Conservation (phyloP, 2,329 filamentous ascomycete genomes). For the Phialophora verrucosa region DNA sequence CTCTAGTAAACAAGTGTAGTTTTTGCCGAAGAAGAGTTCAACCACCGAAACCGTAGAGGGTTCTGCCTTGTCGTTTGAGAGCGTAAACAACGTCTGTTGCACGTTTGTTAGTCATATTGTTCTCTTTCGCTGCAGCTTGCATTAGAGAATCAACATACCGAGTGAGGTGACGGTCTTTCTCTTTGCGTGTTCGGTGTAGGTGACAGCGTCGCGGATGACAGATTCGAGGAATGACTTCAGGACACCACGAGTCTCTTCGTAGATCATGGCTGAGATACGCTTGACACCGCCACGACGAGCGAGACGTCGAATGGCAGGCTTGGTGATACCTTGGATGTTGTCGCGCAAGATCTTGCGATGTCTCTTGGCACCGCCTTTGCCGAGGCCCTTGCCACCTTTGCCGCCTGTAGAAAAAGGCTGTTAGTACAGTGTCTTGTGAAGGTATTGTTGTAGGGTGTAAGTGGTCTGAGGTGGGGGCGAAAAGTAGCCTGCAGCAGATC, state of each 20-base stretch:
- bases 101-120: conserved; percentile 10
- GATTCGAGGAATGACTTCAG: conserved; percentile 77
- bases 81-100: conserved; percentile 66
- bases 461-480: neutral
- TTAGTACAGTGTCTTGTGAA: conserved; percentile 20
- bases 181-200: conserved; percentile 81
- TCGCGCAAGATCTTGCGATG: conserved; percentile 62
- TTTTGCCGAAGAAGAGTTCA: conserved; percentile 53
- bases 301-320: conserved; percentile 61
- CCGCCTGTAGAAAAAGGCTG: conserved; percentile 49
- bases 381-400: conserved; percentile 62
- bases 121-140: neutral
- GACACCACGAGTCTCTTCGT: conserved; percentile 78
- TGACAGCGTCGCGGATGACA: conserved; percentile 77
- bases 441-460: conserved; percentile 1
- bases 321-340: conserved; percentile 63
- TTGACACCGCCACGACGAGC: conserved; percentile 88
- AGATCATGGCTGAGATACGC: conserved; percentile 95
- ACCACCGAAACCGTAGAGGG: conserved; percentile 80
- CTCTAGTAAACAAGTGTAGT: conserved; percentile 21
- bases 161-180: conserved; percentile 77
- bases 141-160: conserved; percentile 24
- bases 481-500: conserved; percentile 50
- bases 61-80: conserved; percentile 72
- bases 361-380: conserved; percentile 61